These are phyloP conservation scores for Capronia epimyces DNA, from an alignment of 2,329 filamentous ascomycete genomes.

Conservation along the genomic window DNA sequence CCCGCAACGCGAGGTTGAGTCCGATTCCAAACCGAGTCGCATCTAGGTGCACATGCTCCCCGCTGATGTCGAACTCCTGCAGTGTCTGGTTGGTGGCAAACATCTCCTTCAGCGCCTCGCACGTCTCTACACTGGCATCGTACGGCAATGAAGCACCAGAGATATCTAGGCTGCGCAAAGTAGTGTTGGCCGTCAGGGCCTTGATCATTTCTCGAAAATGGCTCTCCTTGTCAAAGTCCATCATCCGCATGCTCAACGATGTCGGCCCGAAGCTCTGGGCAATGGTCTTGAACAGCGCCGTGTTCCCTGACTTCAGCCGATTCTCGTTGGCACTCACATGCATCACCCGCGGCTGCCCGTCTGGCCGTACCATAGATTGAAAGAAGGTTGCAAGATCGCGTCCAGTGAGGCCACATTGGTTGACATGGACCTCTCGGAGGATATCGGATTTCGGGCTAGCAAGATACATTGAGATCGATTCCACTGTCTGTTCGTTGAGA, in stretches of 20 bases:
- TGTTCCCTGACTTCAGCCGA: conserved; percentile 42
- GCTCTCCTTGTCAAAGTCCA: conserved; percentile 62
- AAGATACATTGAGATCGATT: conserved; percentile 61
- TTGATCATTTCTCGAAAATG: conserved; percentile 59
- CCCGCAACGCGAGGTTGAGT: conserved; percentile 60
- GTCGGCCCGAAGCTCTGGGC: conserved; percentile 54
- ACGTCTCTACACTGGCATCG: conserved; percentile 63
- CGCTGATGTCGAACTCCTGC: conserved; percentile 63
- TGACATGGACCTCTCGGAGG: conserved; percentile 57
- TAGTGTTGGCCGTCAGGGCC: conserved; percentile 58
- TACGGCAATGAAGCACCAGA: conserved; percentile 65
- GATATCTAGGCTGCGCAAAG: conserved; percentile 61
- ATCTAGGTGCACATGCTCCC: conserved; percentile 66
- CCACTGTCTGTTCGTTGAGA: conserved; percentile 58
- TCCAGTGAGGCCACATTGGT: conserved; percentile 62
- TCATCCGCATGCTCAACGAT: conserved; percentile 60
- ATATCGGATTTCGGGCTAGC: conserved; percentile 55
- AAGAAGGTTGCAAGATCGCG: conserved; percentile 61
- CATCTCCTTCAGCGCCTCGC: conserved; percentile 56
- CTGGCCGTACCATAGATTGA: conserved; percentile 53
- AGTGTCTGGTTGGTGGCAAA: conserved; percentile 64
- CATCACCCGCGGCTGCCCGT: conserved; percentile 51
- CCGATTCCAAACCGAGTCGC: conserved; percentile 64
- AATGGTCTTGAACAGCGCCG: conserved; percentile 41
- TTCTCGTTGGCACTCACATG: conserved; percentile 64